Evolutionary conservation across 768 basidiomycete genomes (phyloP).

Genomic region (Calvatia gigantea): DNA sequence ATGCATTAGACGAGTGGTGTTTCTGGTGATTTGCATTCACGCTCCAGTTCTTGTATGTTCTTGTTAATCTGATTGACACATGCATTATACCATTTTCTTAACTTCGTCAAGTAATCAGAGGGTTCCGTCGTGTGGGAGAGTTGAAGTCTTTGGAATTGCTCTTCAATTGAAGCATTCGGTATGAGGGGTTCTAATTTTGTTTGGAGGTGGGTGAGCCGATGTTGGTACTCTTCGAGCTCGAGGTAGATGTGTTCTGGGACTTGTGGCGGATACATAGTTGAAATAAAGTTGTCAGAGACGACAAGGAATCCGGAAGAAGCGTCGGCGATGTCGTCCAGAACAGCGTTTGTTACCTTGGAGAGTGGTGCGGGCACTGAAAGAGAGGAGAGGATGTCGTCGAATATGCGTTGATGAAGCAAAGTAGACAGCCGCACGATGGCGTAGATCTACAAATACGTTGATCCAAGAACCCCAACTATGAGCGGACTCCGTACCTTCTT

Average conservation of each 20-base stretch:
- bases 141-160: constrained; percentile 25
- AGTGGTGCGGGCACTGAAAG: constrained; percentile 15
- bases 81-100: constrained; percentile 57
- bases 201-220: constrained; percentile 34
- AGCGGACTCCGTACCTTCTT: constrained; percentile 43
- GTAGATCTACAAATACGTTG: constrained; percentile 43
- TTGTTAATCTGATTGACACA: constrained; percentile 64
- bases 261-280: constrained; percentile 66
- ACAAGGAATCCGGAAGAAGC: constrained; percentile 50
- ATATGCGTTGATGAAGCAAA: constrained; percentile 60
- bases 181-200: constrained; percentile 21
- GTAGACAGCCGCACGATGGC: constrained; percentile 55
- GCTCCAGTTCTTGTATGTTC: constrained; percentile 26
- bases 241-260: constrained; percentile 36
- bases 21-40: constrained; percentile 2
- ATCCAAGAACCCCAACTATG: neutral
- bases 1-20: neutral
- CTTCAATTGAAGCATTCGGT: constrained; percentile 23
- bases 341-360: constrained; percentile 19
- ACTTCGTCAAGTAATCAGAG: constrained; percentile 26
- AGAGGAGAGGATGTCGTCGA: constrained; percentile 43
- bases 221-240: constrained; percentile 35
- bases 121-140: constrained; percentile 19
- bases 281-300: constrained; percentile 62
- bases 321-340: constrained; percentile 48